Conservation (phyloP, 1,284 basidiomycete genomes). For the Cryptococcus deneoformans region DNA sequence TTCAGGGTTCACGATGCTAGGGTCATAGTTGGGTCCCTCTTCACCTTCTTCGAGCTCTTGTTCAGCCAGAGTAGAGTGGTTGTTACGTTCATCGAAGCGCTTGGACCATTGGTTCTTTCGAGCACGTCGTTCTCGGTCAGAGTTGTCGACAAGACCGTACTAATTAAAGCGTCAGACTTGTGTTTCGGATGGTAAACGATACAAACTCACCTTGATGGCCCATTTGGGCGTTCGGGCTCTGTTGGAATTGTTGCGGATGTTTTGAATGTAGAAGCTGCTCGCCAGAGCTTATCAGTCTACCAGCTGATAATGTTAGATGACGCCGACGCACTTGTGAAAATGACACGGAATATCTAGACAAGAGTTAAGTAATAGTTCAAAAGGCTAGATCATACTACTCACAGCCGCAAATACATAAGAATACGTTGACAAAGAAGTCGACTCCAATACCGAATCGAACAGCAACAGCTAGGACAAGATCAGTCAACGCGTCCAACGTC, state of each 20-base stretch:
- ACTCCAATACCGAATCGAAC: constrained; percentile 88
- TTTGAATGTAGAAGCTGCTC: constrained; percentile 86
- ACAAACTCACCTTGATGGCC: constrained; percentile 61
- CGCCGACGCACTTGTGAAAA: constrained; percentile 46
- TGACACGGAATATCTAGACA: constrained; percentile 48
- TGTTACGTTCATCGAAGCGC: constrained; percentile 80
- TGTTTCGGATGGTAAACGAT: background rate
- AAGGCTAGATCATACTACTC: constrained; percentile 24
- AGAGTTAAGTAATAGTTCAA: background rate
- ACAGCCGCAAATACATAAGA: constrained; percentile 90
- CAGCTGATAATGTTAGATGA: background rate
- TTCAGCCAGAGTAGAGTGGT: constrained; percentile 66
- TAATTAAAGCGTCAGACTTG: constrained; percentile 2
- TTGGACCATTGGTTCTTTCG: constrained; percentile 80
- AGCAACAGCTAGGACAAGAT: constrained; percentile 67
- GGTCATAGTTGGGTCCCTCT: constrained; percentile 46
- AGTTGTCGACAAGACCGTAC: constrained; percentile 78
- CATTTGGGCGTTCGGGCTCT: constrained; percentile 88
- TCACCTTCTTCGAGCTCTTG: constrained; percentile 77
- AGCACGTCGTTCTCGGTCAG: constrained; percentile 69
- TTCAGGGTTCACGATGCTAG: constrained; percentile 26
- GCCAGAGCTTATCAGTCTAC: background rate
- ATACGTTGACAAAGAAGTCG: constrained; percentile 89
- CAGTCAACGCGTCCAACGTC: background rate
- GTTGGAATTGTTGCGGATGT: constrained; percentile 93